Evolutionary conservation across 495 filamentous ascomycete species (phyloP), one percentile per base, ranked within the genome.

Genomic region (Aspergillus carlsbadensis): DNA sequence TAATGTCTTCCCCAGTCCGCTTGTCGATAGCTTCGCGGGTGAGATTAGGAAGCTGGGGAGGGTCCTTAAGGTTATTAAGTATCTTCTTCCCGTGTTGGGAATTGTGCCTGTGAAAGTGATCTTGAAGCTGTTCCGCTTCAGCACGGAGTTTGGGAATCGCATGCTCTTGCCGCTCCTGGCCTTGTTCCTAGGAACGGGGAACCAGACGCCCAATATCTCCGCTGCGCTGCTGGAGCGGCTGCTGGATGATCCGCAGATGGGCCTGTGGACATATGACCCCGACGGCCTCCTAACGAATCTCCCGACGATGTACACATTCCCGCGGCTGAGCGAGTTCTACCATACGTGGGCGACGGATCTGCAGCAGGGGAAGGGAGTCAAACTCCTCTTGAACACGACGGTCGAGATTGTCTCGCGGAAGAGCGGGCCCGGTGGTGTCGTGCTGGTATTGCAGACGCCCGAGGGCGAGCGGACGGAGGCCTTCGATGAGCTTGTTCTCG

Each of bases 231-330:
- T 95, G 6, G 90, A 93, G 68, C 73, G 90, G 6, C 73, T 95
- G 0, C 91, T 86, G 64, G 78, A 90, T 61, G 79, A 90, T 60
- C 83, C 87, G 10, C 81, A 89, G 63, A 82, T 91, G 79, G 80
- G 84, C 47, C 76, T 92, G 65, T 91, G 89, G 89, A 81, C 83
- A 18, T 91, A 91, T 61, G 84, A 87, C 24, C 69, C 81, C 0
- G 85, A 92, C 54, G 86, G 83, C 7, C 67, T 87, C 6, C 73
- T 89, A 1, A 83, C 81, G 2, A 92, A 91, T 52, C 68, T 85
- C 17, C 89, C 90, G n/a, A 78, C 77, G 0, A 92, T 95, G 90
- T 85, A 87, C 24, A 88, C 88, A 0, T 95, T 93, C 61, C 89
- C 87, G 0, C 88, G 90, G 39, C 76, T 92, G 21, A 78, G 82